A percentile compares a stretch with the other conserved stretches of the same genome.
These are phyloP conservation scores for Pseudognaphalium luteoalbum DNA, from an alignment of 129 eudicot genomes.

Conservation along the genomic window DNA sequence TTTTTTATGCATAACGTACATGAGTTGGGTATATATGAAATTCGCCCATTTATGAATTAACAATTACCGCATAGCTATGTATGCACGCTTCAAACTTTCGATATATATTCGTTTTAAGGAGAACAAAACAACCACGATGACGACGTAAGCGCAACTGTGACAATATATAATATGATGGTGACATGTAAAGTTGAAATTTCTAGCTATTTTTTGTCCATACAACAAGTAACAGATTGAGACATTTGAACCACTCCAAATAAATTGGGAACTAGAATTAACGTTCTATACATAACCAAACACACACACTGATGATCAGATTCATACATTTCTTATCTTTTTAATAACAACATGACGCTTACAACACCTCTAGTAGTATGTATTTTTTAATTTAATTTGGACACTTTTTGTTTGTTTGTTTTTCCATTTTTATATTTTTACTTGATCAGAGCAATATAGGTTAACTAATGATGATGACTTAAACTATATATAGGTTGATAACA, in stretches of 20 bases:
- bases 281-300: neutral
- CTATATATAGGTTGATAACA: constrained; percentile 35
- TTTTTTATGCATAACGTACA: too few relatives aligned
- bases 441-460: neutral
- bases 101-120: neutral
- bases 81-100: too few relatives aligned
- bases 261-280: neutral
- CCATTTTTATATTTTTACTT: neutral
- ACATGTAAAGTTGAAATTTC: neutral
- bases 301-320: neutral
- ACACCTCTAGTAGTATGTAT: constrained; percentile 25
- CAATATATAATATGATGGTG: neutral
- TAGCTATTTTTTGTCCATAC: neutral
- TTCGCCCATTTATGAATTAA: too few relatives aligned
- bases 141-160: neutral
- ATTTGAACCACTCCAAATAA: constrained; percentile 23
- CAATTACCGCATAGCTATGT: too few relatives aligned
- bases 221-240: constrained; percentile 24
- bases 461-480: neutral
- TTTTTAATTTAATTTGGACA: neutral
- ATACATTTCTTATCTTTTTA: constrained; percentile 18
- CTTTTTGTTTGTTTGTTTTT: constrained; percentile 2
- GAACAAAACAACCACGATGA: neutral
- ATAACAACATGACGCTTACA: constrained; percentile 29
- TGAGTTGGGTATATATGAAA: too few relatives aligned